phyloP scores from a whole-genome alignment of 2,329 filamentous ascomycete genomes.

The Leptographium flavum region DNA sequence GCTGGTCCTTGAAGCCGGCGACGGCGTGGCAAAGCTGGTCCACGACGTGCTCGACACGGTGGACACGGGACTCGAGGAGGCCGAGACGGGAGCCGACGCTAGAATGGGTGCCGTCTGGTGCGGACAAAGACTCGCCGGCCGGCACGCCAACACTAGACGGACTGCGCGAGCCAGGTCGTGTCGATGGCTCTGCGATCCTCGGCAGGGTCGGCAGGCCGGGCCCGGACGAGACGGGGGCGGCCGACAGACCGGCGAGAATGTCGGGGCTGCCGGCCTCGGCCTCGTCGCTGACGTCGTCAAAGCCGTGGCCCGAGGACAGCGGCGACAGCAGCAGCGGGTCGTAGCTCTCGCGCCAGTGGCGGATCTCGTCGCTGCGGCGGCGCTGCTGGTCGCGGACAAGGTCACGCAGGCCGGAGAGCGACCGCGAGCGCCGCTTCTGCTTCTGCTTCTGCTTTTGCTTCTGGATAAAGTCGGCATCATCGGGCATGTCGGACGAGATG shows the following conservation, averaged over 20 bases:
- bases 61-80: slow-evolving; percentile 35
- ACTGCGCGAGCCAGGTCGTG: neutral
- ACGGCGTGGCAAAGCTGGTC: slow-evolving; percentile 33
- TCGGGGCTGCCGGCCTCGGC: neutral
- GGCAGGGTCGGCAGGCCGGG: slow-evolving; percentile 5
- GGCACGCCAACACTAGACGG: slow-evolving; percentile 38
- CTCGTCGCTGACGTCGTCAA: slow-evolving; percentile 16
- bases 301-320: slow-evolving; percentile 25
- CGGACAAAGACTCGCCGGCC: neutral
- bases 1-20: slow-evolving; percentile 14
- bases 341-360: slow-evolving; percentile 49
- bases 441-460: too few species aligned
- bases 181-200: slow-evolving; percentile 2
- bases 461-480: slow-evolving; percentile 17
- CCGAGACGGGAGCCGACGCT: slow-evolving; percentile 38
- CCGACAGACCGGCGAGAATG: neutral
- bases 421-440: slow-evolving; percentile 45
- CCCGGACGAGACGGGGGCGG: slow-evolving; percentile 15
- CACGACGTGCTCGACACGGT: slow-evolving; percentile 38
- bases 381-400: slow-evolving; percentile 22
- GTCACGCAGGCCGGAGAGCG: slow-evolving; percentile 39
- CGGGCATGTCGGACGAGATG: slow-evolving; percentile 37
- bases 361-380: slow-evolving; percentile 48
- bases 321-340: slow-evolving; percentile 35
- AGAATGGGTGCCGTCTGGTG: slow-evolving; percentile 7